Percentiles rank a stretch among this genome's conserved stretches.
Evolutionary conservation across 139 green algal species (phyloP).

Genomic region (Closterium sp.): DNA sequence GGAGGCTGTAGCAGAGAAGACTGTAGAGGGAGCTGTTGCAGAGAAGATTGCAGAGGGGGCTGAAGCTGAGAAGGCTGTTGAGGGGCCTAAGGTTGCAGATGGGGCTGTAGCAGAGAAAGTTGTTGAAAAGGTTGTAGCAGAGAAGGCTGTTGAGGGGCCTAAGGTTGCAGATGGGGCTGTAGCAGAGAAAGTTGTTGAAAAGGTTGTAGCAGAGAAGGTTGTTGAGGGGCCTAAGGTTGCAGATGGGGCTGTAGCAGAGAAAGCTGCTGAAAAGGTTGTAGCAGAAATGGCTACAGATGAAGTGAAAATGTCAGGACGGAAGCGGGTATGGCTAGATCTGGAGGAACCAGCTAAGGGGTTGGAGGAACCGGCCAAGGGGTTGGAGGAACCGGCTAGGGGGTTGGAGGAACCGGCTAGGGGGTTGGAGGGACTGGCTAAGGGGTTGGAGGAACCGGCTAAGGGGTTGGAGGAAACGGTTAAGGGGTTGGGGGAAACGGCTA

Average conservation of each 20-base stretch:
- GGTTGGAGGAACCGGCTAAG: too few species aligned
- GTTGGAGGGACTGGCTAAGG: too few species aligned
- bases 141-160: background rate
- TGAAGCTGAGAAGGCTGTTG: background rate
- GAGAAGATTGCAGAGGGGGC: background rate
- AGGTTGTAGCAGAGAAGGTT: background rate
- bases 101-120: background rate
- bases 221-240: background rate
- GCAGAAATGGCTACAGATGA: background rate
- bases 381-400: too few species aligned
- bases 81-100: background rate
- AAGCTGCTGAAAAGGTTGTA: too few species aligned
- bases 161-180: background rate
- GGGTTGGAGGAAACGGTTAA: too few species aligned
- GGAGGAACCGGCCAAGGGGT: too few species aligned
- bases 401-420: too few species aligned
- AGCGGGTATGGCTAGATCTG: background rate
- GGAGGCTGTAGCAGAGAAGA: background rate
- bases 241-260: background rate
- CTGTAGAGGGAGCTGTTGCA: background rate
- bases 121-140: too few species aligned
- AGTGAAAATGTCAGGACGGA: background rate
- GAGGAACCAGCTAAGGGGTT: background rate
- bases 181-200: background rate
- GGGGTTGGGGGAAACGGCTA: too few species aligned